Evolutionary conservation across 2,329 filamentous ascomycete species (phyloP), one percentile per base, ranked within the genome.

Genomic region (Dactylellina haptotyla): DNA sequence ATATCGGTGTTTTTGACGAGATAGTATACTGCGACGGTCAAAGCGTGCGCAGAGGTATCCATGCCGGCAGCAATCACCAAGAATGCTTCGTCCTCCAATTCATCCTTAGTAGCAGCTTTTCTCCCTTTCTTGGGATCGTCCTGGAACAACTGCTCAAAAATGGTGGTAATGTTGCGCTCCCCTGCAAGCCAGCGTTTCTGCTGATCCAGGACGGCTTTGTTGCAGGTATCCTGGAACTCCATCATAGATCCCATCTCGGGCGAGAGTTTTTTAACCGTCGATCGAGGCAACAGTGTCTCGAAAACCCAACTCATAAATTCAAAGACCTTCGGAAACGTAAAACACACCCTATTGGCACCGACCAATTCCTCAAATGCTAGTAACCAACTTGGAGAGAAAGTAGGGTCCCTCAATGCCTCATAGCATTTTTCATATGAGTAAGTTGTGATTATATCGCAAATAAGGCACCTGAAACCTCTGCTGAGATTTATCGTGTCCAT

Each of bases 41-140:
- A 23, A 3, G 59, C 48, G 46, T 63, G 59, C 30, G 45, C 59
- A 43, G 59, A 51, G 45, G 59, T 63, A 54, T 63, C 59, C 59
- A 63, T 63, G 25, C 59, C 59, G 37, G 59, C 59, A 8, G 45
- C 59, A 26, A 63, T 54, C 30, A 63, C 48, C 10, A 63, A n/a
- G 45, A 63, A 54, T 20, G 59, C 59, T 32, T 63, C 59, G 32
- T 51, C 45, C 30, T 14, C 20, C 37, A 63, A 32, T 32, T 59
- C 39, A 48, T 46, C 56, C n/a, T 59, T 59, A 32, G 25, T 59
- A 46, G 39, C 56, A 10, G 56, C 56, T 59, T 59, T 59, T 48
- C 56, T 59, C n/a, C 56, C 56, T 34, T 59, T 59, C 56, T 59
- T 59, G n/a, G 41, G 56, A 25, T 59, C 56, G 16, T 59, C 56